Evolutionary conservation across 1,284 basidiomycete species (phyloP), one percentile per base, ranked within the genome.

Genomic region (Ceraceosorus guamensis): DNA sequence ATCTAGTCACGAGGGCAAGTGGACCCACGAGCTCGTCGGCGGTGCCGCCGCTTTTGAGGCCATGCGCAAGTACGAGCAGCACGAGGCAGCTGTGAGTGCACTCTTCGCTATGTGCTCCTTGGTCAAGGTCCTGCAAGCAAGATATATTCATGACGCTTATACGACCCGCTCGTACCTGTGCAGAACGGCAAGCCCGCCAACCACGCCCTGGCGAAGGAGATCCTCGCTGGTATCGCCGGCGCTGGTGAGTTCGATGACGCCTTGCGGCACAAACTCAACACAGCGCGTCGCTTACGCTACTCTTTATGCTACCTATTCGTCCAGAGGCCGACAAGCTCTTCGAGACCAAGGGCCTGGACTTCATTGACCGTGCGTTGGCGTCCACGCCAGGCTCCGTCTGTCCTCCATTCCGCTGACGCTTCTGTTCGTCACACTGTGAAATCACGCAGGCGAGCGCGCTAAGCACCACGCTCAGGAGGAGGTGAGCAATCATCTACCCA

Each of bases 1-100:
- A 16, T 35, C 30, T 24, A 11, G 34, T 53, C 67, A 68, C 64
- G 43, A 70, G 59, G 52, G 50, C 65, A 71, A 71, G 62, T 67
- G 61, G 53, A 82, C 84, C 18, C 84, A 86, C 75, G 84, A 86
- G 75, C 79, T 85, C 66, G 81, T 86, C 67, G 83, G 82, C 52
- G 83, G 77, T 57, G 35, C 63, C 2, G 60, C 56, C 24, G 56
- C 55, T 6, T 74, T 63, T 66, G 72, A 75, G 48, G 68, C 63
- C 7, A 57, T 65, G 32, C 72, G 72, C 51, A 68, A 73, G 59
- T 76, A 75, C 31, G 63, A 73, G 6, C 71, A 76, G 59, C 63
- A 68, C 49, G 46, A 68, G 13, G 68, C n/a, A n/a, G n/a, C n/a
- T n/a, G n/a, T n/a, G n/a, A n/a, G n/a, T n/a, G n/a, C n/a, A n/a